phyloP scores from a whole-genome alignment of 148 eudicot genomes.

The Mesembryanthemum crystallinum region DNA sequence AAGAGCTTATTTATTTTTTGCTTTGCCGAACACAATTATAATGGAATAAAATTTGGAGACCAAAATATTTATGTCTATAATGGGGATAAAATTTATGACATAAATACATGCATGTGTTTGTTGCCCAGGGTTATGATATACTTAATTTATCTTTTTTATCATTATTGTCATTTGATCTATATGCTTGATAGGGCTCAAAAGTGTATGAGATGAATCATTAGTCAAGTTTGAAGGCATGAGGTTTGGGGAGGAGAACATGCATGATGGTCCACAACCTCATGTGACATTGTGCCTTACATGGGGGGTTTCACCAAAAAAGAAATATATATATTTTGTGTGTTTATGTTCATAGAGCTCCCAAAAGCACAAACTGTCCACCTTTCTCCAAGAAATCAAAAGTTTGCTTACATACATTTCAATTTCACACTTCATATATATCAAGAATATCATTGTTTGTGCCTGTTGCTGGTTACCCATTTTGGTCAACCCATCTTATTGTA shows the following conservation, averaged over 20 bases:
- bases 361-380: slow-evolving; percentile 13
- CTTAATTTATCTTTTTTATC: too few relatives aligned
- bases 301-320: slow-evolving; percentile 17
- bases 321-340: slow-evolving; percentile 16
- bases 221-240: not conserved
- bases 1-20: too few relatives aligned
- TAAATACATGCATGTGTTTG: too few relatives aligned
- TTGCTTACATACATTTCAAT: slow-evolving; percentile 14
- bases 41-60: too few relatives aligned
- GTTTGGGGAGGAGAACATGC: not conserved
- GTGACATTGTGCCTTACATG: slow-evolving; percentile 27
- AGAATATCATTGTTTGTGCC: not conserved
- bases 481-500: slow-evolving; percentile 13
- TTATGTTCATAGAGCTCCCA: slow-evolving; percentile 12
- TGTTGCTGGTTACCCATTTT: not conserved
- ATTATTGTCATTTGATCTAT: too few relatives aligned
- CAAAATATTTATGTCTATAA: too few relatives aligned
- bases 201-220: too few relatives aligned
- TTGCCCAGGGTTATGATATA: too few relatives aligned
- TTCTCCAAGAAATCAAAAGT: not conserved
- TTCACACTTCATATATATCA: not conserved
- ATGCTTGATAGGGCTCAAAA: too few relatives aligned
- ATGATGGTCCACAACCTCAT: slow-evolving; percentile 18
- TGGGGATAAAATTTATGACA: too few relatives aligned
- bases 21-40: too few relatives aligned